phyloP scores from a whole-genome alignment of 2,329 filamentous ascomycete genomes.

The Neonectria faginata region DNA sequence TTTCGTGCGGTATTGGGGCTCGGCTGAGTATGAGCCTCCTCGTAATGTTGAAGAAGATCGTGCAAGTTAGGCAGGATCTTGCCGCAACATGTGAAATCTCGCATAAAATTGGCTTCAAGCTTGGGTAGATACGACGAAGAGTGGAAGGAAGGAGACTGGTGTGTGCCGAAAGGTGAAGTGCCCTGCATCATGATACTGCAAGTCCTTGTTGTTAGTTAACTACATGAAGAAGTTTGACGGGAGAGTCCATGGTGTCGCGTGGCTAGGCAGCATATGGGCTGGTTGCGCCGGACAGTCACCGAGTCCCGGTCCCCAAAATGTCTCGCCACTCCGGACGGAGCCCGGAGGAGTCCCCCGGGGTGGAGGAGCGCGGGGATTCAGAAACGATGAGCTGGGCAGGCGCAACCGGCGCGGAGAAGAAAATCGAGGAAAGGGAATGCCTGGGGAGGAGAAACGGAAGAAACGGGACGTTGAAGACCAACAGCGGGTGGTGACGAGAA shows the following conservation, averaged over 20 bases:
- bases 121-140: conserved; percentile 97
- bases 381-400: neutral
- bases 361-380: conserved; percentile 11
- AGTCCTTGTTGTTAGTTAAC: conserved; percentile 40
- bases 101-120: conserved; percentile 97
- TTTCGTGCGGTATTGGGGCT: conserved; percentile 57
- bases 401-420: conserved; percentile 2
- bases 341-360: conserved; percentile 22
- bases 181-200: conserved; percentile 92
- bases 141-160: conserved; percentile 94
- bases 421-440: neutral
- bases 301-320: conserved; percentile 38
- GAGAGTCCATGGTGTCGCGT: conserved; percentile 31
- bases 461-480: neutral
- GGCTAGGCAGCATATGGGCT: conserved; percentile 21
- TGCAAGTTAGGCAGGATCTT: conserved; percentile 90
- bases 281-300: conserved; percentile 31
- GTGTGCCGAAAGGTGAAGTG: conserved; percentile 85
- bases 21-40: conserved; percentile 88
- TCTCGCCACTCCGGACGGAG: conserved; percentile 37
- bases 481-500: conserved; percentile 7
- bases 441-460: neutral
- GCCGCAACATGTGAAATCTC: conserved; percentile 95
- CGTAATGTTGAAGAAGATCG: conserved; percentile 95
- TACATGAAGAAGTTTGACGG: conserved; percentile 9